Conservation (phyloP, 108 stramenopile species). For the Pseudonitzschia multiseries region DNA sequence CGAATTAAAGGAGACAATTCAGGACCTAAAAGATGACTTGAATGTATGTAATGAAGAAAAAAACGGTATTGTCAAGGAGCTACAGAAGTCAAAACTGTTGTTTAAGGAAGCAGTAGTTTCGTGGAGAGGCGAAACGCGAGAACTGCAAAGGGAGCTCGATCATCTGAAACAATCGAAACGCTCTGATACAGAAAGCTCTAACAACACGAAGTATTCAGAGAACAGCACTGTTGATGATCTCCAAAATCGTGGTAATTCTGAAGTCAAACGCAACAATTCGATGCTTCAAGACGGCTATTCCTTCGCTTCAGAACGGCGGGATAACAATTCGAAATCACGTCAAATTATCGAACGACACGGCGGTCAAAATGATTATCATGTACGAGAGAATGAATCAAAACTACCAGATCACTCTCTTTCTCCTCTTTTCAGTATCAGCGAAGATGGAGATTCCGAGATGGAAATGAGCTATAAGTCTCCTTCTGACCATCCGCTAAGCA, state of each 20-base stretch:
- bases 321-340: not conserved
- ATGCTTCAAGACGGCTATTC: not conserved
- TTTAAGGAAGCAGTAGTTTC: constrained; percentile 21
- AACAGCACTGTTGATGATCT: no score
- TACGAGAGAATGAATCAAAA: not conserved
- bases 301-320: not conserved
- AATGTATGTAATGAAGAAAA: constrained; percentile 3
- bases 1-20: constrained; percentile 3
- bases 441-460: constrained; percentile 8
- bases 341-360: no score
- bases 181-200: no score
- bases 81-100: constrained; percentile 11
- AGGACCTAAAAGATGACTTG: constrained; percentile 12
- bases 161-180: constrained; percentile 9
- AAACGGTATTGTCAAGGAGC: constrained; percentile 3
- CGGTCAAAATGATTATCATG: not conserved
- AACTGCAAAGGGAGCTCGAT: constrained; percentile 12
- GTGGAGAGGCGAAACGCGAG: constrained; percentile 11
- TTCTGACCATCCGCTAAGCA: not conserved
- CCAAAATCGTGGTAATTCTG: not conserved
- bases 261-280: not conserved
- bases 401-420: not conserved
- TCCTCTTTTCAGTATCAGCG: not conserved
- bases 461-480: not conserved
- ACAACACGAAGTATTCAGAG: no score